Evolutionary conservation across 1,139 yeast species (phyloP).

Genomic region (Pichia sp.): DNA sequence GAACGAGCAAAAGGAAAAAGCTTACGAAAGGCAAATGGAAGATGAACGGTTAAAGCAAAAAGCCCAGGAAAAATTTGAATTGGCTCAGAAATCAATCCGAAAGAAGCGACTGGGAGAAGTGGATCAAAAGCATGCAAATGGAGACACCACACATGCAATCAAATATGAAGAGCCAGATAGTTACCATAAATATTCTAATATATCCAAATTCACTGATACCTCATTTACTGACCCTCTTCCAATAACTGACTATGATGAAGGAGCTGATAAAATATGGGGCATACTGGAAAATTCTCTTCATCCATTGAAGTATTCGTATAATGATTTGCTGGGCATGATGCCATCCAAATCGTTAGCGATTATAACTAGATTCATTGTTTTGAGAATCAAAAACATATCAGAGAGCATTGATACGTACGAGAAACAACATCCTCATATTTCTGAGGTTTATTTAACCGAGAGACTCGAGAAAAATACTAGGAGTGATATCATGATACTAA

Average conservation of each 20-base stretch:
- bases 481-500: slow-evolving; percentile 2
- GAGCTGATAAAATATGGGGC: background rate
- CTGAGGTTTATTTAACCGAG: background rate
- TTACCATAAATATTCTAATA: background rate
- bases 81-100: background rate
- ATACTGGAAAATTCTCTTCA: background rate
- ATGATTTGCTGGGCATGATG: slow-evolving; percentile 13
- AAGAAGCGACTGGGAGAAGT: background rate
- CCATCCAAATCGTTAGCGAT: slow-evolving; percentile 10
- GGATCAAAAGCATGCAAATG: background rate
- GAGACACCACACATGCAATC: background rate
- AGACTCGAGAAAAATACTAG: background rate
- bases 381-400: slow-evolving; percentile 1
- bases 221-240: background rate
- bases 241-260: background rate
- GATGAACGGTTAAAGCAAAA: background rate
- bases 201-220: background rate
- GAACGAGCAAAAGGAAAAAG: slow-evolving; percentile 32
- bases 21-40: slow-evolving; percentile 36
- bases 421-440: background rate
- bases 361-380: slow-evolving; percentile 3
- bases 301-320: slow-evolving; percentile 2
- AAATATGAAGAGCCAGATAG: background rate
- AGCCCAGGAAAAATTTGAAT: background rate
- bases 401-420: slow-evolving; percentile 3